Conservation (phyloP, 805 yeast species). For the Teunomyces panamensis region DNA sequence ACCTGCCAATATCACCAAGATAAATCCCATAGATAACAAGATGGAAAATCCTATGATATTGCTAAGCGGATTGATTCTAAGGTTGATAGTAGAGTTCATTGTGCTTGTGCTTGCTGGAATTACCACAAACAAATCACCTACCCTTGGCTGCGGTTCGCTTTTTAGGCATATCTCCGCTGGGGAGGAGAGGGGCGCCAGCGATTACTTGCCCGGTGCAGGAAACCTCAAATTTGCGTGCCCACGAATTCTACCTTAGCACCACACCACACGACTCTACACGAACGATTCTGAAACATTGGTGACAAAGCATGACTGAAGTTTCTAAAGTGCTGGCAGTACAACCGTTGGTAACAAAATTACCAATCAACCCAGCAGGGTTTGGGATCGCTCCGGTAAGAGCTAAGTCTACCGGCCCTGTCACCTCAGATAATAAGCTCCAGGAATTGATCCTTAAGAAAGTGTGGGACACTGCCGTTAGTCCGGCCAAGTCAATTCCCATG, state of each 20-base stretch:
- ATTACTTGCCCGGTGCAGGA: too few relatives aligned
- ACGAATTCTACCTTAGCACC: too few relatives aligned
- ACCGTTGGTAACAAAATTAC: constrained; percentile 8
- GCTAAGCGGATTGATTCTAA: constrained; percentile 55
- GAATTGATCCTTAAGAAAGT: constrained; percentile 59
- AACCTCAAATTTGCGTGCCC: too few relatives aligned
- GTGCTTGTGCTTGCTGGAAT: background rate
- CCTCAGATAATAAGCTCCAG: constrained; percentile 23
- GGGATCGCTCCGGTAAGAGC: constrained; percentile 6
- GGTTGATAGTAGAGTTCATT: constrained; percentile 6
- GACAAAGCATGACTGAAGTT: constrained; percentile 6
- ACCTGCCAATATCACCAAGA: constrained; percentile 82
- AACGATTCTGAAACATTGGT: too few relatives aligned
- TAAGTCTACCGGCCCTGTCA: background rate
- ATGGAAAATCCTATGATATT: constrained; percentile 74
- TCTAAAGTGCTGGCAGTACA: constrained; percentile 5
- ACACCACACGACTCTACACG: too few relatives aligned
- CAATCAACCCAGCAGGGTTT: constrained; percentile 19
- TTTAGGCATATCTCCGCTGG: background rate
- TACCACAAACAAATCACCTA: background rate
- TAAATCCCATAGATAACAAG: constrained; percentile 84
- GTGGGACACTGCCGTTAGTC: constrained; percentile 82
- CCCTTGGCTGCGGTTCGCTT: background rate
- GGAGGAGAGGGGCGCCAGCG: background rate
- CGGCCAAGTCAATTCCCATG: constrained; percentile 86